Base-by-base conservation (phyloP, 768 basidiomycete species). In the Lyophyllum shimeji region DNA sequence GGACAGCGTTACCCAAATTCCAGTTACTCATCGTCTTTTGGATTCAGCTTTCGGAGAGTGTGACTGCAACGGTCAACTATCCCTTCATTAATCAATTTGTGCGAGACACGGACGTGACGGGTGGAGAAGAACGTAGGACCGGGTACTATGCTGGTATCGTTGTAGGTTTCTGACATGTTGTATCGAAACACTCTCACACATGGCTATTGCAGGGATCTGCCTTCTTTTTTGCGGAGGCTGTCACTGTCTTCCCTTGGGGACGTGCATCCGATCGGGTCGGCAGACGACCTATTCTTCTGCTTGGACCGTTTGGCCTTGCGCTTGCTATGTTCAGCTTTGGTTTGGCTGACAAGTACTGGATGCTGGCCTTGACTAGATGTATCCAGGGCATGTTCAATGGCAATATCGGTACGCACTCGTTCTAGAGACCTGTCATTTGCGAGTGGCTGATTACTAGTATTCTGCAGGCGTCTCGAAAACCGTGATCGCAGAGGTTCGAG, bases 141-240 rank as follows among this genome's bases (percentile, higher is more conserved):
- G 78, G 79, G 0, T 81, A 80, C 60, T 82, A 76, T 65, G 79
- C 77, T 46, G 79, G 79, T 5, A 52, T 81, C 31, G 74, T 82
- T 27, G 80, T 79, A 50, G 57, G 71, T 63, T 20, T 45, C 9
- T 17, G 17, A 31, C n/a, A n/a, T 13, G 29, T 43, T 7, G 39
- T 17, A 17, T 24, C 31, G 0, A 2, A 3, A 5, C 3, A 21
- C 7, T 39, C n/a, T 21, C 7, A 8, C 18, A 21, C 12, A 2
- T 7, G 9, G 3, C 6, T 18, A 4, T 43, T 9, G 8, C 24
- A 79, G 77, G 74, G 77, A 67, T 79, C 78, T 7, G 63, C 68
- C 1, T 79, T 78, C 64, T 79, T 77, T 62, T 63, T 76, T 25
- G 67, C 77, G 12, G 77, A 81, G 65, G 71, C 71, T 20, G 31